Percentiles rank a stretch among this genome's conserved stretches.
These are phyloP conservation scores for Metarhizium brunneum DNA, from an alignment of 2,329 filamentous ascomycete genomes.

Conservation along the genomic window DNA sequence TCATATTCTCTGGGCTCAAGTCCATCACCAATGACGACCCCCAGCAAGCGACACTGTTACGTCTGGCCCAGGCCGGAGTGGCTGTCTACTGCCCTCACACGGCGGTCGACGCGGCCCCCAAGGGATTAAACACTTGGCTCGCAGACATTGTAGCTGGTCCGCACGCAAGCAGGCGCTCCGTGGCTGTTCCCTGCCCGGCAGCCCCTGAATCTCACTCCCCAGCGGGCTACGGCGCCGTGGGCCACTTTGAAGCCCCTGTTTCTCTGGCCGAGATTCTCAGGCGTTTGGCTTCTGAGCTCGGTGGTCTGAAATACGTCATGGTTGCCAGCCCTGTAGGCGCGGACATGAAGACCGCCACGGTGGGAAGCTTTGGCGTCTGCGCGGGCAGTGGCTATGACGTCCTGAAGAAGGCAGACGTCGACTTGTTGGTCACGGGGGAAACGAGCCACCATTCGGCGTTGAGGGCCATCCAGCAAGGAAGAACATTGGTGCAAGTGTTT, in stretches of 20 bases:
- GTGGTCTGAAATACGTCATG: constrained; percentile 49
- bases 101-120: constrained; percentile 76
- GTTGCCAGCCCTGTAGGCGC: constrained; percentile 42
- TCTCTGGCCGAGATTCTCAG: constrained; percentile 35
- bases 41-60: constrained; percentile 78
- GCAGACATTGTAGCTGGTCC: constrained; percentile 68
- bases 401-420: constrained; percentile 59
- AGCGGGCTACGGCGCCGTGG: constrained; percentile 43
- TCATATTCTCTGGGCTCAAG: constrained; percentile 92
- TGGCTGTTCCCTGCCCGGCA: constrained; percentile 34
- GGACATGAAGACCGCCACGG: constrained; percentile 26
- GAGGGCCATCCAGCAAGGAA: constrained; percentile 73
- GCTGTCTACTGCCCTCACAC: constrained; percentile 96
- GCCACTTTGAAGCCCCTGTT: constrained; percentile 30
- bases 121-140: constrained; percentile 89
- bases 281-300: constrained; percentile 56
- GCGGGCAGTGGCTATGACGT: constrained; percentile 80
- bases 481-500: constrained; percentile 75
- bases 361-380: constrained; percentile 72
- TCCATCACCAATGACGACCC: constrained; percentile 74
- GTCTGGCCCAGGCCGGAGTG: constrained; percentile 75
- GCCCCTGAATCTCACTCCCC: constrained; percentile 34
- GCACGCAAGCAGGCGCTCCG: constrained; percentile 27
- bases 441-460: constrained; percentile 89
- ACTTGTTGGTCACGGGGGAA: constrained; percentile 85